phyloP scores from a whole-genome alignment of 257 asterid genomes.

The Salvia miltiorrhiza region DNA sequence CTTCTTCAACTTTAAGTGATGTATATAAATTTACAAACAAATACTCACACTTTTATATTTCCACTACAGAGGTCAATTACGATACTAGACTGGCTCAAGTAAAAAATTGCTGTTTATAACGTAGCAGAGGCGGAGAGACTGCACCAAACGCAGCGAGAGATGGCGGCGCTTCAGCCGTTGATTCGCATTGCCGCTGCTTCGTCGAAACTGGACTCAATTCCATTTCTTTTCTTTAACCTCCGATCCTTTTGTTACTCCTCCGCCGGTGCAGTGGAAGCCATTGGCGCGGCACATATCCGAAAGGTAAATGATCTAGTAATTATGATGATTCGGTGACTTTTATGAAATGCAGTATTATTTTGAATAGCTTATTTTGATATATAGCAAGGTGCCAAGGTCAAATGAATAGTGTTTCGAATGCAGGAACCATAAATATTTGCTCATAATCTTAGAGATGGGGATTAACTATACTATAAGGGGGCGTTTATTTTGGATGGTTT shows the following conservation, averaged over 20 bases:
- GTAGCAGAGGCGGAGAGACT: neutral
- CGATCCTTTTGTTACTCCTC: slow-evolving; percentile 29
- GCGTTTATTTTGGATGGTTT: too few relatives aligned
- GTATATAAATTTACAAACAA: too few relatives aligned
- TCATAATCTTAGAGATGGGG: neutral
- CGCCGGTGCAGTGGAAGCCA: slow-evolving; percentile 53
- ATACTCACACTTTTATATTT: too few relatives aligned
- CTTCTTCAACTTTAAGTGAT: too few relatives aligned
- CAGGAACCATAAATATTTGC: neutral
- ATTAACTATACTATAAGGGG: neutral
- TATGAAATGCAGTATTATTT: neutral
- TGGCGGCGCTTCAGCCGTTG: slow-evolving; percentile 26
- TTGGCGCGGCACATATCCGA: slow-evolving; percentile 51
- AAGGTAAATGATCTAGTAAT: slow-evolving; percentile 35
- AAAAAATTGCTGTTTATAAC: neutral
- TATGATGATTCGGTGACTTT: neutral
- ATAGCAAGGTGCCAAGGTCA: neutral
- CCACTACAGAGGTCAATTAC: too few relatives aligned
- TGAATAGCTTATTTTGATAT: neutral
- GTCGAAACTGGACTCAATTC: neutral
- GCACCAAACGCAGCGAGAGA: neutral
- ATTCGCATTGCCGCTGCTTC: slow-evolving; percentile 21
- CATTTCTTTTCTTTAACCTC: neutral
- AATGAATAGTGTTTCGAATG: neutral
- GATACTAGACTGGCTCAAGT: too few relatives aligned